Evolutionary conservation across 345 rosid species (phyloP).

Genomic region (Alliaria petiolata): DNA sequence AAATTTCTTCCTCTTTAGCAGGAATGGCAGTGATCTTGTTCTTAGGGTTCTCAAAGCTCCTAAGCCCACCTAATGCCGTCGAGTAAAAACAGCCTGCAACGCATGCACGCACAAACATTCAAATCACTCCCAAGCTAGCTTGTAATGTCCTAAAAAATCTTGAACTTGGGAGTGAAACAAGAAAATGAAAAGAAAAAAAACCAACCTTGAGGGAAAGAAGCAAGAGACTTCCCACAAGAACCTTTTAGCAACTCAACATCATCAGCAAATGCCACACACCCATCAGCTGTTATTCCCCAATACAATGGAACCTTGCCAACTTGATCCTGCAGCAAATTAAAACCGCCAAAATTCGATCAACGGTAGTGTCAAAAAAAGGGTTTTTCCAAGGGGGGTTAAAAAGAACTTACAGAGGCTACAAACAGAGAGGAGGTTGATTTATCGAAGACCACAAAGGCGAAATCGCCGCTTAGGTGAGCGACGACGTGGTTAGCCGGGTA

Average conservation of each 20-base stretch:
- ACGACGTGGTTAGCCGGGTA: conserved; percentile 91
- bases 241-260: conserved; percentile 80
- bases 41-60: conserved; percentile 92
- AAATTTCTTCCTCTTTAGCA: conserved; percentile 86
- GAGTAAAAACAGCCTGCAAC: conserved; percentile 87
- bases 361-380: background rate
- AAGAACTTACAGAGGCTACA: conserved; percentile 51
- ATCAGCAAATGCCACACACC: conserved; percentile 83
- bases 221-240: conserved; percentile 97
- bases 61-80: conserved; percentile 73
- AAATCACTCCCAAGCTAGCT: background rate
- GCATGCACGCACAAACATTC: conserved; percentile 11
- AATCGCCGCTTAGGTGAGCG: conserved; percentile 80
- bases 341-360: background rate
- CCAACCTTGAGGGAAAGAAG: conserved; percentile 94
- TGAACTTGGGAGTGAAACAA: background rate
- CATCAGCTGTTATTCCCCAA: conserved; percentile 99
- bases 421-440: conserved; percentile 77
- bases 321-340: conserved; percentile 59
- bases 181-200: background rate
- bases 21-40: conserved; percentile 88
- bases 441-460: conserved; percentile 88
- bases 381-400: no score
- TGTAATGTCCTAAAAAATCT: background rate
- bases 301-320: conserved; percentile 85